Base-by-base conservation (phyloP, 345 rosid genomes). In the Acer campestre region DNA sequence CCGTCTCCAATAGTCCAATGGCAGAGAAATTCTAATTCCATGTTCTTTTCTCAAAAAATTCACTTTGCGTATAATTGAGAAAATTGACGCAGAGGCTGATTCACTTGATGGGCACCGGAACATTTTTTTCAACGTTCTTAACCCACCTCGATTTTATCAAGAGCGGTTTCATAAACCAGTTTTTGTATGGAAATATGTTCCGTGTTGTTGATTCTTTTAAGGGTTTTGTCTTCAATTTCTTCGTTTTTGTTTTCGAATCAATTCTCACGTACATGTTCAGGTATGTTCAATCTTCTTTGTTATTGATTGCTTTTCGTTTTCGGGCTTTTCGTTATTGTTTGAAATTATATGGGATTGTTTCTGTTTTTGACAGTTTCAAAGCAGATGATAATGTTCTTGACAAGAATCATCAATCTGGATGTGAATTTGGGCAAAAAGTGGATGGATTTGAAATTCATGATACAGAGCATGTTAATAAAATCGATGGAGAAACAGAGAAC, bases 161-260 rank as follows among this genome's bases (percentile, higher is more conserved):
- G 10, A 78, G 58, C 48, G 48, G 63, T 70, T 61, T 73, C 75
- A 63, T 85, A 17, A 76, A 76, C 73, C 82, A 71, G 82, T 68
- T 83, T 82, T 2, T 86, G 81, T 56, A 17, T 82, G 79, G 82
- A 49, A 78, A 72, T 69, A 78, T 88, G 89, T 84, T 80, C 16
- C 44, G 81, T 38, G 40, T 74, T 51, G 73, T 82, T 64, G 7
- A 78, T 75, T 85, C 83, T 75, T 80, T 87, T 78, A 84, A 88
- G 92, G 82, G 63, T 82, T 85, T 82, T 75, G 74, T 94, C 79
- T 90, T 72, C 83, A 84, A 82, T 75, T 78, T 79, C 86, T 65
- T 85, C 68, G 64, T 82, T 78, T 80, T 12, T 79, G 79, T 86
- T 44, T 69, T 86, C 58, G 80, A 75, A 73, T 81, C 86, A 59